phyloP scores from a whole-genome alignment of 2,329 filamentous ascomycete species.

The Hirsutella rhossiliensis region DNA sequence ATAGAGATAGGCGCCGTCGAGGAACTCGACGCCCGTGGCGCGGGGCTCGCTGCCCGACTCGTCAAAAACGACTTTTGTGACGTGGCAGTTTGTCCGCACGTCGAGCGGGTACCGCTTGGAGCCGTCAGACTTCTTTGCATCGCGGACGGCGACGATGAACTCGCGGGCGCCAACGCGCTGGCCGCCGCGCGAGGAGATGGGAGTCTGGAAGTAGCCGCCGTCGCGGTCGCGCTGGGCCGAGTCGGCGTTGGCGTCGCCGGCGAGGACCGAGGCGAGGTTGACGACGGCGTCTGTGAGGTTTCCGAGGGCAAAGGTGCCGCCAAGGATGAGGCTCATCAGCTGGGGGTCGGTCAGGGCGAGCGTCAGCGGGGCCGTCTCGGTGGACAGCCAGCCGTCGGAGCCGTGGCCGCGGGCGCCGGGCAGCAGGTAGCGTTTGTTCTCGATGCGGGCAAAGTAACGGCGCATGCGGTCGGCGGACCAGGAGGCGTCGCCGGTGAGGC shows the following conservation, averaged over 20 bases:
- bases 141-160: constrained; percentile 25
- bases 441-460: constrained; percentile 42
- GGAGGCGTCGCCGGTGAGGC: constrained; percentile 45
- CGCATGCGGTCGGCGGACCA: constrained; percentile 50
- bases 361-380: constrained; percentile 34
- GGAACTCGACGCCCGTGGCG: constrained; percentile 30
- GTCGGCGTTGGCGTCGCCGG: constrained; percentile 39
- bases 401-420: constrained; percentile 34
- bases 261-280: constrained; percentile 23
- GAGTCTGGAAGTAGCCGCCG: constrained; percentile 30
- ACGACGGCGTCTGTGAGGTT: constrained; percentile 14
- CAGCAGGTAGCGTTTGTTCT: constrained; percentile 36
- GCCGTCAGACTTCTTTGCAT: constrained; percentile 10
- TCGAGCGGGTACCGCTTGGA: constrained; percentile 7
- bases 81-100: constrained; percentile 14
- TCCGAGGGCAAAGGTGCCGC: constrained; percentile 14
- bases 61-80: constrained; percentile 23
- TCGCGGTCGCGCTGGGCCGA: constrained; percentile 28
- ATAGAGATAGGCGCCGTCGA: constrained; percentile 28
- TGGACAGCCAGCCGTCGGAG: constrained; percentile 43
- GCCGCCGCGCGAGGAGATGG: constrained; percentile 28
- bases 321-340: constrained; percentile 24
- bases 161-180: constrained; percentile 35
- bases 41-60: constrained; percentile 13
- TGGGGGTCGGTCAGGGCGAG: constrained; percentile 39